Percentiles rank a stretch among this genome's conserved stretches.
phyloP scores from a whole-genome alignment of 2,329 filamentous ascomycete species.

The Nemania sp. region DNA sequence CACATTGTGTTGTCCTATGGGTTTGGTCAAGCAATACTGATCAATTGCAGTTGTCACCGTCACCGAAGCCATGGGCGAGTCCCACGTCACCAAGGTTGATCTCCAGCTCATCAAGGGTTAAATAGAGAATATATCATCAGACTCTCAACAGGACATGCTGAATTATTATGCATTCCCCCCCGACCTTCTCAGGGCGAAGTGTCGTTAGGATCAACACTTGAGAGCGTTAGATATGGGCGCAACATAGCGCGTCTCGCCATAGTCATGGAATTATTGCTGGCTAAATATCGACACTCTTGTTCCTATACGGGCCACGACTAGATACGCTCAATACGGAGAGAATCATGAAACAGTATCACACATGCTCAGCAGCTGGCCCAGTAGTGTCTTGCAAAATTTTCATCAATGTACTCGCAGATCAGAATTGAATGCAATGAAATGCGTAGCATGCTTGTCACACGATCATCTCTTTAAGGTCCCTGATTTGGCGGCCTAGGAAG shows the following conservation, averaged over 20 bases:
- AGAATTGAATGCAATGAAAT: neutral
- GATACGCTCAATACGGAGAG: constrained; percentile 20
- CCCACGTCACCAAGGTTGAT: constrained; percentile 90
- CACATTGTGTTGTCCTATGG: neutral
- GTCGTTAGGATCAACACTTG: constrained; percentile 6
- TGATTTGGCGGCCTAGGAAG: neutral
- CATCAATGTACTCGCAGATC: no score
- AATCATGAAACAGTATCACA: constrained; percentile 1
- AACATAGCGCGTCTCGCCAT: constrained; percentile 21
- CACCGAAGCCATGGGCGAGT: constrained; percentile 94
- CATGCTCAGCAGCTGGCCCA: neutral
- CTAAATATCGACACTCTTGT: constrained; percentile 7
- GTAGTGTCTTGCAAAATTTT: neutral
- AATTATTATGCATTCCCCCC: constrained; percentile 6
- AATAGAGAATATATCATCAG: neutral
- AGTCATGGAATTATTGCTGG: constrained; percentile 17
- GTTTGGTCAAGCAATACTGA: neutral
- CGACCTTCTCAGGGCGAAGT: constrained; percentile 5
- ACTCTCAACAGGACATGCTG: constrained; percentile 11
- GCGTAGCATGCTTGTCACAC: neutral
- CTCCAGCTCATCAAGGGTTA: constrained; percentile 5
- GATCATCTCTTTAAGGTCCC: neutral
- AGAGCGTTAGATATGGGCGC: constrained; percentile 20
- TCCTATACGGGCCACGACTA: constrained; percentile 12
- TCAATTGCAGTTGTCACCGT: constrained; percentile 76